Evolutionary conservation across 2,329 filamentous ascomycete species (phyloP).

Genomic region (Zymoseptoria passerinii): DNA sequence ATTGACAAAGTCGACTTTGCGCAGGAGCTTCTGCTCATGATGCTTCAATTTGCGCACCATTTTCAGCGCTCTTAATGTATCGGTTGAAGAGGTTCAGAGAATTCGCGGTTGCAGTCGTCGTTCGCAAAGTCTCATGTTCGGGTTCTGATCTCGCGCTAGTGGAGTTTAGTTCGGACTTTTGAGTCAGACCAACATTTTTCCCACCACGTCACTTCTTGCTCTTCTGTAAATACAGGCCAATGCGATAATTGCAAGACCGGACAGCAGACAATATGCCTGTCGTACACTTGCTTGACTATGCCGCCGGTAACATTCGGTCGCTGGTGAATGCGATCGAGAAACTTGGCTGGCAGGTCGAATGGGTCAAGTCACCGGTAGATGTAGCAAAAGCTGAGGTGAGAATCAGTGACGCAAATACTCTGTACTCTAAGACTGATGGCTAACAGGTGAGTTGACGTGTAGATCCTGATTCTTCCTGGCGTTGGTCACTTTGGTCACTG

Average conservation of each 20-base stretch:
- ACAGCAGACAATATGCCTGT: slow-evolving; percentile 51
- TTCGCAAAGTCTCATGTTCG: background rate
- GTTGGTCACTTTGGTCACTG: slow-evolving; percentile 98
- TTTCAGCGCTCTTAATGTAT: slow-evolving; percentile 21
- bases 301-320: slow-evolving; percentile 91
- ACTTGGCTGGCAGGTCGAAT: slow-evolving; percentile 84
- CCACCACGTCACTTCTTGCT: background rate
- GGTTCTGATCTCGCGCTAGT: background rate
- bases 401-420: background rate
- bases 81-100: background rate
- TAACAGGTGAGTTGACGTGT: slow-evolving; percentile 22
- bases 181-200: background rate
- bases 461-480: slow-evolving; percentile 91
- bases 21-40: slow-evolving; percentile 90
- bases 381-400: slow-evolving; percentile 73
- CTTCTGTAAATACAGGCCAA: background rate
- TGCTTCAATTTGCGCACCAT: slow-evolving; percentile 97
- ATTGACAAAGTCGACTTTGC: slow-evolving; percentile 87
- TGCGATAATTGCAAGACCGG: background rate
- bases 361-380: slow-evolving; percentile 79
- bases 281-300: slow-evolving; percentile 78
- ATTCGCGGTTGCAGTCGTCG: background rate
- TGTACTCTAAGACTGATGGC: background rate
- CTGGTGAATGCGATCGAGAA: slow-evolving; percentile 97
- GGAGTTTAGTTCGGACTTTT: background rate